Evolutionary conservation across 768 basidiomycete genomes (phyloP), one percentile per base, ranked within the genome.

Genomic region (Suillus cothurnatus): DNA sequence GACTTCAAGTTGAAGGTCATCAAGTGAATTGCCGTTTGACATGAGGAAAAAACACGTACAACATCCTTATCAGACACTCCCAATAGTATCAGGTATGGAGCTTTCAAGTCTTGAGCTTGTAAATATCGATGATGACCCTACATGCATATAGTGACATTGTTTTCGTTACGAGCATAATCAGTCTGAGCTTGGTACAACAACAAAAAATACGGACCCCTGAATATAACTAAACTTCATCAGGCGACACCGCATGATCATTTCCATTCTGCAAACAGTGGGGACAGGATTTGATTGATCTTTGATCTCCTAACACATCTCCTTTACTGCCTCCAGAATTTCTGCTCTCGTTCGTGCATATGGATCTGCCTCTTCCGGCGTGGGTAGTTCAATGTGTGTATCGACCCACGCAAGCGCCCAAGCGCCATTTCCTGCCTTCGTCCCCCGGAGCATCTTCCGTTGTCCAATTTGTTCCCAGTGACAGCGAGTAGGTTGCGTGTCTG

Each of bases 321-420:
- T 28, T 26, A 64, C 32, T 14, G 55, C 60, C 5, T 43, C 36
- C 60, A 64, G 31, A 28, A 38, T 45, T 21, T 64, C 19, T 26
- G 72, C 68, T 62, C 76, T 72, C 63, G 78, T 68, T 23, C 38
- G 38, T 17, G 61, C 67, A 15, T 53, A 49, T 19, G 68, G 61
- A 52, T 77, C 75, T 62, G 71, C 58, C 56, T 69, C 71, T 5
- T 69, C 68, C 21, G 71, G 64, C 32, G 63, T 53, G 1, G 70
- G 70, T 1, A 81, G 58, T 62, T 83, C 81, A 70, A 84, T 78
- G 41, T 77, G 75, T 0, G 81, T 83, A 65, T 93, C 93, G 23
- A 93, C 81, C 86, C 90, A 92, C 5, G 91, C 90, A 59, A 94
- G 74, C 0, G 84, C 91, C 94, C 93, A 94, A 5, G 90, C 92